Conservation (phyloP, 192 early-diverging fungal species). For the Mortierella alpina region DNA sequence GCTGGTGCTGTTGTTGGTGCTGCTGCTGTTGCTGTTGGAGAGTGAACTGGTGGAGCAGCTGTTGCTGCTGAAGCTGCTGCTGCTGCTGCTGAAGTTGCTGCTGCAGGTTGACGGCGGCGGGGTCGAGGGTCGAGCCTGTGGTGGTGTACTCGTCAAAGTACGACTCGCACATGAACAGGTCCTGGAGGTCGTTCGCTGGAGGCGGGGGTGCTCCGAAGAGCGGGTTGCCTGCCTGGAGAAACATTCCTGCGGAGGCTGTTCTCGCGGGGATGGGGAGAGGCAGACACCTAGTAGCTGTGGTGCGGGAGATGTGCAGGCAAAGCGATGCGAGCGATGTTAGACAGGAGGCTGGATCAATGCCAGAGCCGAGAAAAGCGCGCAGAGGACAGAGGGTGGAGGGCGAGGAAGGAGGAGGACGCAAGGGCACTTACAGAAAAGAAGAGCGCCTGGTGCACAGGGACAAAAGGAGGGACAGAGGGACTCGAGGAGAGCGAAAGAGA, state of each 20-base stretch:
- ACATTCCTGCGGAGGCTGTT: constrained; percentile 13
- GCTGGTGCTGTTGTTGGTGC: constrained; percentile 33
- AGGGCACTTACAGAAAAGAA: neutral
- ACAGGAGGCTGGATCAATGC: neutral
- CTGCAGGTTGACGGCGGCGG: constrained; percentile 2
- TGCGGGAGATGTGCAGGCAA: neutral
- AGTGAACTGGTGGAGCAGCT: constrained; percentile 20
- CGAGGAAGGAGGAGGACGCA: neutral
- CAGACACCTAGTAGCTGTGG: neutral
- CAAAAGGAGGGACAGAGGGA: neutral
- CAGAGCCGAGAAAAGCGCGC: neutral
- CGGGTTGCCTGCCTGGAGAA: constrained; percentile 42
- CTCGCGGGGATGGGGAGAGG: neutral
- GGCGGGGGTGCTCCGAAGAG: constrained; percentile 28
- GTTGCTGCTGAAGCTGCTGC: constrained; percentile 18
- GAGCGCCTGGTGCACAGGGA: neutral
- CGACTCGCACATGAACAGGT: constrained; percentile 55
- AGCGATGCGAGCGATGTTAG: neutral
- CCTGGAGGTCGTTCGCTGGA: constrained; percentile 38
- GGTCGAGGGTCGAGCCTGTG: constrained; percentile 21
- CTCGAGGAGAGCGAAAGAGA: neutral
- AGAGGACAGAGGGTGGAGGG: neutral
- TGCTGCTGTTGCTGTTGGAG: constrained; percentile 37
- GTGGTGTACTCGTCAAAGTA: constrained; percentile 59
- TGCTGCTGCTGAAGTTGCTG: constrained; percentile 21